Conservation (phyloP, 2,329 filamentous ascomycete genomes). For the Pseudocercospora crystallina region DNA sequence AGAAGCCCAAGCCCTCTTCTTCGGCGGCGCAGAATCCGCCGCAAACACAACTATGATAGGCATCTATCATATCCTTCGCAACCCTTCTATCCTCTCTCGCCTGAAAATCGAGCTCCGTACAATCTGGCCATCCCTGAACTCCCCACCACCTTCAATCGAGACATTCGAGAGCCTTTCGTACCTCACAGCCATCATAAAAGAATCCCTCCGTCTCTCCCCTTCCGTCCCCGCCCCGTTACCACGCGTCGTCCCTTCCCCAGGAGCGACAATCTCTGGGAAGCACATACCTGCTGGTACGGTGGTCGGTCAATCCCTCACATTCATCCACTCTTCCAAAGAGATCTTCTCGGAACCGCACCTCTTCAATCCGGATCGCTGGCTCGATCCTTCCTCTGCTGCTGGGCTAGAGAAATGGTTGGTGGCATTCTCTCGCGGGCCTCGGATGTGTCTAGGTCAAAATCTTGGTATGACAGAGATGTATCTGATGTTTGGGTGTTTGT, state of each 20-base stretch:
- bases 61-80: slow-evolving; percentile 42
- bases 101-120: slow-evolving; percentile 41
- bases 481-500: slow-evolving; percentile 16
- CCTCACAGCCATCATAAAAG: slow-evolving; percentile 52
- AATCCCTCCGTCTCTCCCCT: slow-evolving; percentile 48
- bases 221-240: slow-evolving; percentile 47
- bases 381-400: slow-evolving; percentile 30
- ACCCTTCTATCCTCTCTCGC: slow-evolving; percentile 33
- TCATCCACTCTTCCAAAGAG: slow-evolving; percentile 50
- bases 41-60: slow-evolving; percentile 45
- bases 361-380: slow-evolving; percentile 51
- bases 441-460: slow-evolving; percentile 15
- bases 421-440: slow-evolving; percentile 15
- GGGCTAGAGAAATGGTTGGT: slow-evolving; percentile 17
- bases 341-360: slow-evolving; percentile 49
- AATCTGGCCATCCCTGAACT: slow-evolving; percentile 12
- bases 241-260: slow-evolving; percentile 48
- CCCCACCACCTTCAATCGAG: slow-evolving; percentile 9
- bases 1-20: slow-evolving; percentile 48
- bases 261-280: slow-evolving; percentile 44
- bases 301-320: slow-evolving; percentile 50
- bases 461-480: slow-evolving; percentile 19
- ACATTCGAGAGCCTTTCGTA: slow-evolving; percentile 40
- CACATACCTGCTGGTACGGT: slow-evolving; percentile 47
- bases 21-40: slow-evolving; percentile 48